Conservation (phyloP, 225 moss, liverwort and hornwort genomes). For the Ulota crispa region DNA sequence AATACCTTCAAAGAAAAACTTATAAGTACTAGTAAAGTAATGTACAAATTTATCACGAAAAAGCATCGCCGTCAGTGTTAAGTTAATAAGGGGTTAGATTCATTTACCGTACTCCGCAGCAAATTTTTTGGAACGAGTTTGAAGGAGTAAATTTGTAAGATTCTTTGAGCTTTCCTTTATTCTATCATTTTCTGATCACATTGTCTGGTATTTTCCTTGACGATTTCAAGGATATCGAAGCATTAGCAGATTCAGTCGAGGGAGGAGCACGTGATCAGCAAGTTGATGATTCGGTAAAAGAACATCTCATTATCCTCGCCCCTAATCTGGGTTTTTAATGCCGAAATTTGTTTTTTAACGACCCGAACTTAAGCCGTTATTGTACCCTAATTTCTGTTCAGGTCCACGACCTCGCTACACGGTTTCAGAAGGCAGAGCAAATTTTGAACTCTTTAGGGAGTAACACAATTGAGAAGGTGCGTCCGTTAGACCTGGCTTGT, state of each 20-base stretch:
- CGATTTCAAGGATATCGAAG: conserved; percentile 61
- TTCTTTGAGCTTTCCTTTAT: not conserved
- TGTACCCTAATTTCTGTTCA: conserved; percentile 29
- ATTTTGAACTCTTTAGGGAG: conserved; percentile 61
- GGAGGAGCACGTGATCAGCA: conserved; percentile 86
- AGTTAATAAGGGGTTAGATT: not conserved
- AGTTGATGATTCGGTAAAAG: conserved; percentile 69
- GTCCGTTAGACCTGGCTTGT: not conserved
- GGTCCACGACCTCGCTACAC: conserved; percentile 71
- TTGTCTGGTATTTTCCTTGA: conserved; percentile 8
- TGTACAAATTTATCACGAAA: not conserved
- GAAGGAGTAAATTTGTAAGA: not conserved
- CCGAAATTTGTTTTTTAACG: not conserved
- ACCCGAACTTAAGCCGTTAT: not conserved
- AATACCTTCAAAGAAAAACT: not conserved
- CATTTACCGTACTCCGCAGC: not conserved
- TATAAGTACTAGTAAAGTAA: not conserved
- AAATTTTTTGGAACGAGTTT: not conserved
- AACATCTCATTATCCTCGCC: not conserved
- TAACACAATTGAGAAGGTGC: conserved; percentile 62
- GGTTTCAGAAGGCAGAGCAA: conserved; percentile 81
- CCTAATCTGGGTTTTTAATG: not conserved
- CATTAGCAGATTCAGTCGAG: conserved; percentile 78
- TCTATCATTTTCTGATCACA: not conserved
- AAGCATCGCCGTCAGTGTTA: not conserved